Conservation (phyloP, 2,329 filamentous ascomycete species). For the Paecilomyces variotii region DNA sequence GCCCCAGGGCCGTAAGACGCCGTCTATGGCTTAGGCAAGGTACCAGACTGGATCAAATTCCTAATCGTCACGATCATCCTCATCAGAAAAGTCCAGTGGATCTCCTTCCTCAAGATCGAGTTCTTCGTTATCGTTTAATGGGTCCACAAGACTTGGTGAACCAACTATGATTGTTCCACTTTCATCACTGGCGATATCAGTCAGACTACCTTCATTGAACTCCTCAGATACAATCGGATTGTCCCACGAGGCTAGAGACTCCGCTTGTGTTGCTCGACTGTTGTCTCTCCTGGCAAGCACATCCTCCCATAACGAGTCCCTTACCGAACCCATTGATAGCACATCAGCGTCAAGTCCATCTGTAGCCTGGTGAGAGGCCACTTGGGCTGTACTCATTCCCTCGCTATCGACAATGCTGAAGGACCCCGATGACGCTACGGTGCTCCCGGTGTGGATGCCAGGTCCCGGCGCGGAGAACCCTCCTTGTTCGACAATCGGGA, state of each 20-base stretch:
- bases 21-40: neutral
- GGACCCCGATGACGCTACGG: slow-evolving; percentile 14
- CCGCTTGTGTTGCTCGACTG: neutral
- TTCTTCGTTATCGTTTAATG: slow-evolving; percentile 9
- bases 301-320: neutral
- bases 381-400: slow-evolving; percentile 24
- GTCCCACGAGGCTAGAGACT: neutral
- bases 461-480: slow-evolving; percentile 31
- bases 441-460: slow-evolving; percentile 20
- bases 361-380: slow-evolving; percentile 29
- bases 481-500: slow-evolving; percentile 23
- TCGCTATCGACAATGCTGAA: slow-evolving; percentile 20
- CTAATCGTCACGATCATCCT: neutral
- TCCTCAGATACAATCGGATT: neutral
- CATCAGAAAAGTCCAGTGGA: neutral
- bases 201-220: slow-evolving; percentile 9
- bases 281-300: neutral
- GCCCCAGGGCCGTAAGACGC: neutral
- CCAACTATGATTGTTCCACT: slow-evolving; percentile 12
- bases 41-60: neutral
- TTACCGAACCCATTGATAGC: slow-evolving; percentile 13
- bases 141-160: slow-evolving; percentile 3
- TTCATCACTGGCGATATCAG: slow-evolving; percentile 14
- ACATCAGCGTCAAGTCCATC: slow-evolving; percentile 20
- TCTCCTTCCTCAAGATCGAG: slow-evolving; percentile 5